Percentiles rank a stretch among this genome's conserved stretches.
Evolutionary conservation across 2,329 filamentous ascomycete genomes (phyloP).

Genomic region (Exophiala sideris): DNA sequence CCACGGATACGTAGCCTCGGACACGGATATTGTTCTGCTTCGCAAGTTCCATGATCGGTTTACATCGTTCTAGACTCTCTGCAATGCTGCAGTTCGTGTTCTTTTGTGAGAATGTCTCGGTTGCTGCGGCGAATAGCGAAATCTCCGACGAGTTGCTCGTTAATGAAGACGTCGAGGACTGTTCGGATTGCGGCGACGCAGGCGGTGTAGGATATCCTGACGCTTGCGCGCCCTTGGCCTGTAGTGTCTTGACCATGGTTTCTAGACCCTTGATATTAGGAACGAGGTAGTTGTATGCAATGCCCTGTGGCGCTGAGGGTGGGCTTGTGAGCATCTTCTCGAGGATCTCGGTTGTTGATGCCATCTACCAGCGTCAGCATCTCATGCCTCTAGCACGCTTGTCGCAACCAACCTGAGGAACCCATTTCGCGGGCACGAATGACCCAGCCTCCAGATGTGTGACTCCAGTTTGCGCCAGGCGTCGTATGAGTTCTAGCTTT

Average conservation of each 20-base stretch:
- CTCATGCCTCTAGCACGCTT: not conserved
- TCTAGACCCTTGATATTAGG: slow-evolving; percentile 62
- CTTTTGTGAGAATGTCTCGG: slow-evolving; percentile 61
- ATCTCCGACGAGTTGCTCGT: slow-evolving; percentile 50
- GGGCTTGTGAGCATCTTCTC: slow-evolving; percentile 51
- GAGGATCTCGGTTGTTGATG: slow-evolving; percentile 60
- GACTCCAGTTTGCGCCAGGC: slow-evolving; percentile 47
- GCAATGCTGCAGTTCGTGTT: slow-evolving; percentile 65
- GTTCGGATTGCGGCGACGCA: slow-evolving; percentile 35
- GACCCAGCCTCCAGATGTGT: slow-evolving; percentile 52
- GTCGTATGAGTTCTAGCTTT: slow-evolving; percentile 49
- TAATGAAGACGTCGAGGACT: slow-evolving; percentile 28
- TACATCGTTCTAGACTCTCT: slow-evolving; percentile 58
- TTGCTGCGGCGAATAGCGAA: slow-evolving; percentile 63
- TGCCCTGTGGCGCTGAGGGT: slow-evolving; percentile 48
- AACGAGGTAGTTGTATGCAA: slow-evolving; percentile 65
- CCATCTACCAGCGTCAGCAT: slow-evolving; percentile 50
- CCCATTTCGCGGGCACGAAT: slow-evolving; percentile 54
- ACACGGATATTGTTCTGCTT: slow-evolving; percentile 56
- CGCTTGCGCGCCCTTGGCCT: slow-evolving; percentile 37
- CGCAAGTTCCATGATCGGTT: slow-evolving; percentile 55
- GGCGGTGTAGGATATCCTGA: slow-evolving; percentile 29
- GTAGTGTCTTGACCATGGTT: slow-evolving; percentile 55
- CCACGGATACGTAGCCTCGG: slow-evolving; percentile 63
- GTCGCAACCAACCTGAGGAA: slow-evolving; percentile 46